Base-by-base conservation (phyloP, 2,329 filamentous ascomycete species). In the Fusarium pininemorale region DNA sequence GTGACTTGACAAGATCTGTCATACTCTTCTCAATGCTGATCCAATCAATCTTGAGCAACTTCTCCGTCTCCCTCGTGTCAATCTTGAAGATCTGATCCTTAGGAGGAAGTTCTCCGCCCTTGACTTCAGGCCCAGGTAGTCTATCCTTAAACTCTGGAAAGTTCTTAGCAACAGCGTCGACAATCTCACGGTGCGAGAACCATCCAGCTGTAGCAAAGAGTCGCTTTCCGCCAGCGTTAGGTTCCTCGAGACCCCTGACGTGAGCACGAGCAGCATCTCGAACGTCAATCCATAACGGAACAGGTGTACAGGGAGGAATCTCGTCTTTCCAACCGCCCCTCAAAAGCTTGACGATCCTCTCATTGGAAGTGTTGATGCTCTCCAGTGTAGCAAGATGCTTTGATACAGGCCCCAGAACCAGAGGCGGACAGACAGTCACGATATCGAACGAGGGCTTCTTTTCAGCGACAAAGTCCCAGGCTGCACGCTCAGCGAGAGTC, bases 11-110 rank as follows among this genome's bases (percentile, higher is more conserved):
- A 12, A 90, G 87, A 77, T 94, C 92, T 11, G 87, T 84, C 35
- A 92, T 85, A 35, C 85, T 87, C 82, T 91, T 85, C 80, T 94
- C 91, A 39, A 94, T 77, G 8, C 83, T 80, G 71, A 84, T 89
- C 85, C 89, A 94, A 67, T 92, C 82, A 55, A 93, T 85, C 2
- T 90, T 90, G 66, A 94, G 80, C 53, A 91, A 75, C 77, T 90
- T 86, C 32, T 86, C 87, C 4, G 89, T 90, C 77, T 86, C 85
- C 57, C 84, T 85, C 78, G 90, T 92, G 78, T 93, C 87, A 65
- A 86, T 88, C 69, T 83, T 83, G 79, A 87, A 91, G 48, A 88
- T 74, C 70, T 85, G 75, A 7, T 81, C 81, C 65, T 80, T 80
- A 6, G 83, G 79, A 22, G 82, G 78, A 63, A 82, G 44, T 70